phyloP scores from a whole-genome alignment of 2,329 filamentous ascomycete genomes.

The Capronia americana region DNA sequence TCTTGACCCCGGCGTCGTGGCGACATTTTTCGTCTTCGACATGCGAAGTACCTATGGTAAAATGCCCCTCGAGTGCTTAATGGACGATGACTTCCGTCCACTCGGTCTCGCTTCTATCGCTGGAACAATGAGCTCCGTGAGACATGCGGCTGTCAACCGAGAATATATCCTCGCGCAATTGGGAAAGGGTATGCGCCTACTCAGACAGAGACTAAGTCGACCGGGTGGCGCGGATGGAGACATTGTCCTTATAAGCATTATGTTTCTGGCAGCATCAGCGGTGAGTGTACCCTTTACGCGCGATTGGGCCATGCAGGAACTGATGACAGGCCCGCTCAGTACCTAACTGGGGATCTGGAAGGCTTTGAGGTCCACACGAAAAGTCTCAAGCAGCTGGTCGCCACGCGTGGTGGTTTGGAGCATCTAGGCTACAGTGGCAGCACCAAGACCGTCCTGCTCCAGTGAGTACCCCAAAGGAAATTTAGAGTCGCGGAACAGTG shows the following conservation, averaged over 20 bases:
- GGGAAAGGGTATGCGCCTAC: slow-evolving; percentile 10
- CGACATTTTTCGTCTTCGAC: slow-evolving; percentile 12
- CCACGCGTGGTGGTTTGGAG: slow-evolving; percentile 3
- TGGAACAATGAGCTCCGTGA: slow-evolving; percentile 8
- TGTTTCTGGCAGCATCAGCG: not conserved
- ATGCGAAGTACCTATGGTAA: slow-evolving; percentile 10
- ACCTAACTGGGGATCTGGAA: not conserved
- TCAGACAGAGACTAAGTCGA: slow-evolving; percentile 2
- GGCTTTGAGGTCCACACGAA: slow-evolving; percentile 5
- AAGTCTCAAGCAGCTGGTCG: not conserved
- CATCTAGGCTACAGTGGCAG: slow-evolving; percentile 1
- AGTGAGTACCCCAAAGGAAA: slow-evolving; percentile 2
- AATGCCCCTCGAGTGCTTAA: slow-evolving; percentile 4
- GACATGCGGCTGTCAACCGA: slow-evolving; percentile 3
- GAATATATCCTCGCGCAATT: slow-evolving; percentile 6
- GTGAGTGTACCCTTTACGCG: not conserved
- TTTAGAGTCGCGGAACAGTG: not conserved
- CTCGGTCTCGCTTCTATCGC: slow-evolving; percentile 8
- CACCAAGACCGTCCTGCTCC: slow-evolving; percentile 6
- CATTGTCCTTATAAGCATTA: slow-evolving; percentile 1
- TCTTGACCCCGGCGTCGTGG: slow-evolving; percentile 7
- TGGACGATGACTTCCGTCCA: slow-evolving; percentile 9
- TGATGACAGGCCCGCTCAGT: not conserved
- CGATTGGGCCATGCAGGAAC: not conserved
- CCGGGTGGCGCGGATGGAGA: slow-evolving; percentile 6